A percentile compares a stretch with the other conserved stretches of the same genome.
Conservation (phyloP, 108 stramenopile genomes). For the Skeletonema costatum region DNA sequence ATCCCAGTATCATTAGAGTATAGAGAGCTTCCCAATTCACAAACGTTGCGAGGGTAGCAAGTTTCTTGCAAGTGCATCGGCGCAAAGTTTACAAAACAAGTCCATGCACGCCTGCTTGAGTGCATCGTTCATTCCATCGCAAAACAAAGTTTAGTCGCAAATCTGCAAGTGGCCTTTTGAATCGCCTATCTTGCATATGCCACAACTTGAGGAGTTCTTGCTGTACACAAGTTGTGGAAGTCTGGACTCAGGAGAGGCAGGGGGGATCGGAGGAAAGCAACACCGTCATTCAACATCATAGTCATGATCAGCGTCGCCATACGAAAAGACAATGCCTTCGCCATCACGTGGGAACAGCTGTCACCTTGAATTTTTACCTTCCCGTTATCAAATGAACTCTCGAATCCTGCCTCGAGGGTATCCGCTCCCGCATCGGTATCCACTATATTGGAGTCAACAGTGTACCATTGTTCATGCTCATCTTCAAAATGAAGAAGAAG, state of each 20-base stretch:
- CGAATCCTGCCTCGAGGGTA: constrained; percentile 53
- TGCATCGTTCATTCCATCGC: constrained; percentile 64
- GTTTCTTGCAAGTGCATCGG: constrained; percentile 71
- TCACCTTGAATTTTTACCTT: constrained; percentile 69
- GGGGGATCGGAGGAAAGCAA: constrained; percentile 79
- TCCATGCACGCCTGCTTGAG: constrained; percentile 79
- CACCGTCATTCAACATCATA: constrained; percentile 69
- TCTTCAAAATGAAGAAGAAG: constrained; percentile 79
- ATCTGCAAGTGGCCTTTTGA: constrained; percentile 82
- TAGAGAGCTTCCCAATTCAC: constrained; percentile 69
- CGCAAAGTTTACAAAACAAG: constrained; percentile 64
- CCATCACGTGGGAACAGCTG: constrained; percentile 72
- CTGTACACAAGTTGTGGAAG: constrained; percentile 69
- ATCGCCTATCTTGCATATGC: constrained; percentile 85
- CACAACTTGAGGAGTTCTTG: constrained; percentile 70
- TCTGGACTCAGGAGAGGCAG: constrained; percentile 52
- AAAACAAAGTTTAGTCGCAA: constrained; percentile 64
- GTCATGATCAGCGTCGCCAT: constrained; percentile 78
- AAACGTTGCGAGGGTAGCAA: constrained; percentile 73
- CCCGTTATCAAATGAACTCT: constrained; percentile 77
- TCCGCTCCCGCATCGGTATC: constrained; percentile 16
- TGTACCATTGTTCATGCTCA: constrained; percentile 80
- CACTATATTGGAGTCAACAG: constrained; percentile 49
- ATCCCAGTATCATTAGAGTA: constrained; percentile 70
- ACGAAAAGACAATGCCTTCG: constrained; percentile 59